A percentile compares a stretch with the other conserved stretches of the same genome.
Conservation (phyloP, 352 stramenopile genomes). For the Globisporangium emineosum region DNA sequence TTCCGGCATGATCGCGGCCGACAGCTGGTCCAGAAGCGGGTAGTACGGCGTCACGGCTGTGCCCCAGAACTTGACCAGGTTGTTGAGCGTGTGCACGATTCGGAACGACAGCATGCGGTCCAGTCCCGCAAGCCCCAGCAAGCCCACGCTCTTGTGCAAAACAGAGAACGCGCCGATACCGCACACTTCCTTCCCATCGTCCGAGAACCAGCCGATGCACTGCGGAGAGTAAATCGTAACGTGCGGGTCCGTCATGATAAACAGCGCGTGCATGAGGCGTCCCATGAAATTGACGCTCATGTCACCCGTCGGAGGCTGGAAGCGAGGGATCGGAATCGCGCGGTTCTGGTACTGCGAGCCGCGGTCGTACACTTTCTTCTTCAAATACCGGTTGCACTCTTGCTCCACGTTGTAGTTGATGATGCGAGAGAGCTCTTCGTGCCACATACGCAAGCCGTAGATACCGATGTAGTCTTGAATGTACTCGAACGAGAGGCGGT, state of each 20-base stretch:
- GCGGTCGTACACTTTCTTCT: conserved; percentile 92
- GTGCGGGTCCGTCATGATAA: conserved; percentile 91
- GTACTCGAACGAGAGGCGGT: conserved; percentile 92
- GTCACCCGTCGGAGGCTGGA: conserved; percentile 77
- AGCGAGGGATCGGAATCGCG: conserved; percentile 91
- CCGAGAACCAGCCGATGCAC: conserved; percentile 91
- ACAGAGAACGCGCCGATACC: conserved; percentile 88
- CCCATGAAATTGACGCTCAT: conserved; percentile 94
- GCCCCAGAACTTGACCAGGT: conserved; percentile 92
- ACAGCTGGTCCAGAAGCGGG: conserved; percentile 86
- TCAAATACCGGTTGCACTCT: conserved; percentile 94
- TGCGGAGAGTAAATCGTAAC: conserved; percentile 91
- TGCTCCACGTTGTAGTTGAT: conserved; percentile 97
- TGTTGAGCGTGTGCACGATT: conserved; percentile 92
- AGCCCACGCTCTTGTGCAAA: conserved; percentile 89
- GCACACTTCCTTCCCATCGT: conserved; percentile 82
- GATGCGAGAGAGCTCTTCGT: conserved; percentile 92
- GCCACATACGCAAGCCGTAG: conserved; percentile 94
- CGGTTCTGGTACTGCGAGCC: conserved; percentile 90
- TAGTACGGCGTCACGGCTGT: conserved; percentile 88
- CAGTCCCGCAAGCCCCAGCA: conserved; percentile 89
- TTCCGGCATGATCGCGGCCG: conserved; percentile 77
- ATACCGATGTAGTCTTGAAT: conserved; percentile 96
- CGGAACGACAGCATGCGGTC: conserved; percentile 92
- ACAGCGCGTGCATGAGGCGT: conserved; percentile 87